Conservation (phyloP, 2,329 filamentous ascomycete species). For the Trichoderma oligosporum region DNA sequence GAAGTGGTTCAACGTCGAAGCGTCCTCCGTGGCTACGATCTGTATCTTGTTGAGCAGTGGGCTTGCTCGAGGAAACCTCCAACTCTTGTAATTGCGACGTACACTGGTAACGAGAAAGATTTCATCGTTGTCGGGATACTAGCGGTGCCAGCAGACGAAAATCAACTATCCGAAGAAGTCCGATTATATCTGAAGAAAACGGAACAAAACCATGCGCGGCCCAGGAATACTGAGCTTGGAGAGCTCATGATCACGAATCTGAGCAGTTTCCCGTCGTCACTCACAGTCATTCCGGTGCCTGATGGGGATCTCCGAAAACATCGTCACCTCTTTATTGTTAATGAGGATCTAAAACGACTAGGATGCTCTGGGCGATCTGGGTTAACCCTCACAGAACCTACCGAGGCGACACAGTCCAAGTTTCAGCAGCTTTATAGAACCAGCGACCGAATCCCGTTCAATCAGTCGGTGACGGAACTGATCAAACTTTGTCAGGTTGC, state of each 20-base stretch:
- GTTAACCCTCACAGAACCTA: slow-evolving; percentile 73
- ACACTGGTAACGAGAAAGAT: slow-evolving; percentile 81
- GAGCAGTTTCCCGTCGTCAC: slow-evolving; percentile 82
- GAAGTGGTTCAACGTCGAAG: slow-evolving; percentile 68
- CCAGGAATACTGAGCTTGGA: slow-evolving; percentile 76
- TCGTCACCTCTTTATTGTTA: slow-evolving; percentile 82
- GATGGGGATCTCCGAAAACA: slow-evolving; percentile 80
- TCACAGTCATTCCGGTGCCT: slow-evolving; percentile 88
- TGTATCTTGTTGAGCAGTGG: slow-evolving; percentile 97
- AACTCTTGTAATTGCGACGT: slow-evolving; percentile 87
- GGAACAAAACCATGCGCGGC: slow-evolving; percentile 77
- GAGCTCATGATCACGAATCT: slow-evolving; percentile 92
- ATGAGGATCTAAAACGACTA: slow-evolving; percentile 87
- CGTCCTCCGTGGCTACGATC: slow-evolving; percentile 76
- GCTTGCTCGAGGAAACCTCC: slow-evolving; percentile 86
- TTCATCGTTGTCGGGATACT: slow-evolving; percentile 75
- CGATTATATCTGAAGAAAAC: slow-evolving; percentile 83
- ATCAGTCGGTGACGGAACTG: slow-evolving; percentile 77
- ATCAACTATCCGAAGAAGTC: slow-evolving; percentile 72
- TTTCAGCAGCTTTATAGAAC: slow-evolving; percentile 88
- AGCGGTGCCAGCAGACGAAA: slow-evolving; percentile 75
- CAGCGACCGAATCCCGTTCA: slow-evolving; percentile 75
- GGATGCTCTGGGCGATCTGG: slow-evolving; percentile 89
- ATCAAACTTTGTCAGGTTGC: slow-evolving; percentile 90
- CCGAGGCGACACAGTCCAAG: slow-evolving; percentile 79